Conservation (phyloP, 257 asterid genomes). For the Solanum chmielewskii region DNA sequence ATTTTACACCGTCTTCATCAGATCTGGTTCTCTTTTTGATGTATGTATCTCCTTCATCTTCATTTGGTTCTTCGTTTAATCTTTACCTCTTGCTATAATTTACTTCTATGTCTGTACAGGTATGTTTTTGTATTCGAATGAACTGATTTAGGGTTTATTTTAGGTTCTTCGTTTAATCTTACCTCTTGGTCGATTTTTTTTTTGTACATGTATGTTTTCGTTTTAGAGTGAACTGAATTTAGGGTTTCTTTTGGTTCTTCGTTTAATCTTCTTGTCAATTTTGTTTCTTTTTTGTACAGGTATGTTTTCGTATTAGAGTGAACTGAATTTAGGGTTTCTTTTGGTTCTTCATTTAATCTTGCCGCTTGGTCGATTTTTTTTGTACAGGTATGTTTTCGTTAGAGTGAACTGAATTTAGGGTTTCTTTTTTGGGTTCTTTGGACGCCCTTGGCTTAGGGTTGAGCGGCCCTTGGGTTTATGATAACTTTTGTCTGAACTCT, state of each 20-base stretch:
- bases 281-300: not conserved
- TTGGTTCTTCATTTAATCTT: no score
- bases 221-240: not conserved
- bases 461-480: not conserved
- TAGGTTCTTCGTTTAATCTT: not conserved
- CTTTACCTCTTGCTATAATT: not conserved
- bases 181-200: not conserved
- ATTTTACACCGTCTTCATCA: not conserved
- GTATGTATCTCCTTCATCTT: not conserved
- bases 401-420: no score
- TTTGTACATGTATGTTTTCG: not conserved
- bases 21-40: not conserved
- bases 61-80: not conserved
- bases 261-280: not conserved
- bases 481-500: not conserved
- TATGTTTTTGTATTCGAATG: not conserved
- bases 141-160: not conserved
- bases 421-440: not conserved
- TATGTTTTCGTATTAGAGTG: not conserved
- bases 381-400: no score
- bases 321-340: not conserved
- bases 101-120: not conserved
- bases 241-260: not conserved
- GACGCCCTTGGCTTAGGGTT: not conserved
- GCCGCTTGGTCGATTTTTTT: no score